These are phyloP conservation scores for Cucurbitaria berberidis DNA, from an alignment of 2,329 filamentous ascomycete genomes.

Conservation along the genomic window DNA sequence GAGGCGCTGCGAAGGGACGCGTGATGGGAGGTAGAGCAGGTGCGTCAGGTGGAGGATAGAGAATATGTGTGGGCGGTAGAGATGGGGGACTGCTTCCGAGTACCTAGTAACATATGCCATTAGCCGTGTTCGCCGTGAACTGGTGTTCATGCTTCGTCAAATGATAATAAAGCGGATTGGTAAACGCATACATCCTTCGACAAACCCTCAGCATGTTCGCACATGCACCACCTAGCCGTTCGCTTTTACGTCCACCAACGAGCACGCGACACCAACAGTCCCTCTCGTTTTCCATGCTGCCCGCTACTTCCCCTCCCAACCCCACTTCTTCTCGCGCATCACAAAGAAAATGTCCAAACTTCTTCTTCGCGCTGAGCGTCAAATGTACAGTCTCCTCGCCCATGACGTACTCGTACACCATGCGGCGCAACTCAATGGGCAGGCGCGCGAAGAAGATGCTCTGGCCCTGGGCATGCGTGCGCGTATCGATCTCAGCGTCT, in stretches of 20 bases:
- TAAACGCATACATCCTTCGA: constrained; percentile 35
- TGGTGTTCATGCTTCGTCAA: neutral
- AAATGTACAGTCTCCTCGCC: constrained; percentile 40
- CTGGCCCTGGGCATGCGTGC: constrained; percentile 37
- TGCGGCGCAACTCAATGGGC: constrained; percentile 38
- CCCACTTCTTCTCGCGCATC: constrained; percentile 7
- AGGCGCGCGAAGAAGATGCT: constrained; percentile 40
- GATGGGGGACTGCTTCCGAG: constrained; percentile 36
- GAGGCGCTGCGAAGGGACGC: constrained; percentile 33
- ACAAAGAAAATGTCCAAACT: constrained; percentile 44
- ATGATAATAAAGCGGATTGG: neutral
- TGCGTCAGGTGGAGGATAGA: constrained; percentile 44
- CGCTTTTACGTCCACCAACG: constrained; percentile 30
- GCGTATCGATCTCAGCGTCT: constrained; percentile 31
- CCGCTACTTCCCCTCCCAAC: constrained; percentile 3
- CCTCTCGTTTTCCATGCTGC: constrained; percentile 5
- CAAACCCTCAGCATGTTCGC: constrained; percentile 30
- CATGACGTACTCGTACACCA: constrained; percentile 42
- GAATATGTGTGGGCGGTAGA: constrained; percentile 41
- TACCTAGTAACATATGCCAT: constrained; percentile 30
- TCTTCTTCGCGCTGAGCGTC: constrained; percentile 35
- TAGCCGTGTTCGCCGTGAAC: neutral
- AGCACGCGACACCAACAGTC: constrained; percentile 40
- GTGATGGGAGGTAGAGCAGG: constrained; percentile 40
- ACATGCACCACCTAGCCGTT: constrained; percentile 16